Conservation (phyloP, 1,139 yeast species). For the Geotrichum carabidarum region DNA sequence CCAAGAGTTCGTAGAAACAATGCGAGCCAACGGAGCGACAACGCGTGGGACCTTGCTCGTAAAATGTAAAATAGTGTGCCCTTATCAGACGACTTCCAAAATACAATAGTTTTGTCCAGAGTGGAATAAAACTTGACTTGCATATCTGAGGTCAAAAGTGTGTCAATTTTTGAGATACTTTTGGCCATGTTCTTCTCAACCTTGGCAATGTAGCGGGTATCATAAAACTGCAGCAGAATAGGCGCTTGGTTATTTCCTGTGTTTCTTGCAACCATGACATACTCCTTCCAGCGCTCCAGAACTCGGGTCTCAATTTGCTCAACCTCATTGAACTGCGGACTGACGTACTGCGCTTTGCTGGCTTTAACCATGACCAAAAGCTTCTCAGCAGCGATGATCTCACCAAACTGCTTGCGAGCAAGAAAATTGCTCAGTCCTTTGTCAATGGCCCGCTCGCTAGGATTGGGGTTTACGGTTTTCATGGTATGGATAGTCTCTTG, state of each 20-base stretch:
- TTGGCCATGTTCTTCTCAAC: slow-evolving; percentile 33
- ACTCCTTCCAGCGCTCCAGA: slow-evolving; percentile 73
- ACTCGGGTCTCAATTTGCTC: slow-evolving; percentile 53
- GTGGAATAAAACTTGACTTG: slow-evolving; percentile 55
- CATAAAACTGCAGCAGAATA: slow-evolving; percentile 57
- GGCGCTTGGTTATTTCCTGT: slow-evolving; percentile 49
- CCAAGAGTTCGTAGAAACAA: slow-evolving; percentile 48
- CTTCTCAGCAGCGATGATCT: slow-evolving; percentile 58
- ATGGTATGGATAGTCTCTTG: neutral
- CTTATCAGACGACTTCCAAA: slow-evolving; percentile 38
- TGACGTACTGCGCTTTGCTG: slow-evolving; percentile 31
- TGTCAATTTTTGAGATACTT: slow-evolving; percentile 27
- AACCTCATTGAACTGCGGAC: slow-evolving; percentile 42
- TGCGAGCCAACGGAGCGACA: slow-evolving; percentile 60
- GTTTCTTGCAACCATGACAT: slow-evolving; percentile 58
- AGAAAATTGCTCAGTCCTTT: slow-evolving; percentile 8
- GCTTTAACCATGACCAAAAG: slow-evolving; percentile 59
- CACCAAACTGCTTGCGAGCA: slow-evolving; percentile 44
- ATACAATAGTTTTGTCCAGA: slow-evolving; percentile 62
- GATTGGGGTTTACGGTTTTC: neutral
- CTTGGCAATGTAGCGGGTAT: slow-evolving; percentile 41
- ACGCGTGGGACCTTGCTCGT: slow-evolving; percentile 44
- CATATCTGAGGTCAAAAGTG: slow-evolving; percentile 30
- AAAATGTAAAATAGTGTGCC: slow-evolving; percentile 47
- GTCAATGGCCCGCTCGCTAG: neutral